Evolutionary conservation across 2,329 filamentous ascomycete genomes (phyloP).

Genomic region (Xylariaceae sp.): DNA sequence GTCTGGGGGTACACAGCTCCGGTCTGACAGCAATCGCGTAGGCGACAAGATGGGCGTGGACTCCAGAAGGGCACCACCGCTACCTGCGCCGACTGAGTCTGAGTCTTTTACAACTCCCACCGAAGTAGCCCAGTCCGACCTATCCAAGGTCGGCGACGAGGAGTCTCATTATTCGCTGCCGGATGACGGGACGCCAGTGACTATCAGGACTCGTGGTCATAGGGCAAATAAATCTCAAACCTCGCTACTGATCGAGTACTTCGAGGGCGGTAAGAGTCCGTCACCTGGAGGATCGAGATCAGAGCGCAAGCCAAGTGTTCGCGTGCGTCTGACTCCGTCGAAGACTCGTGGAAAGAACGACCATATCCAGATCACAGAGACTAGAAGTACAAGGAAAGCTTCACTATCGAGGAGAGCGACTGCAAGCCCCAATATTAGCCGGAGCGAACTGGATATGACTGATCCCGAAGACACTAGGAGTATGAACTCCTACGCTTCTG

Average conservation of each 20-base stretch:
- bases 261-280: conserved; percentile 76
- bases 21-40: conserved; percentile 26
- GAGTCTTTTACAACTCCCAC: conserved; percentile 67
- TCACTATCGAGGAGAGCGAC: conserved; percentile 54
- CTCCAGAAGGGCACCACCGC: conserved; percentile 65
- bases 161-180: conserved; percentile 81
- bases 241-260: conserved; percentile 92
- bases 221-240: conserved; percentile 75
- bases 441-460: conserved; percentile 60
- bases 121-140: conserved; percentile 68
- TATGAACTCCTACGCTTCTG: conserved; percentile 77
- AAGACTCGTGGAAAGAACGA: conserved; percentile 70
- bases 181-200: conserved; percentile 89
- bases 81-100: conserved; percentile 82
- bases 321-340: conserved; percentile 80
- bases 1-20: conserved; percentile 31
- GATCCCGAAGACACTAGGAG: conserved; percentile 69
- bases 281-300: conserved; percentile 56
- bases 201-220: conserved; percentile 79
- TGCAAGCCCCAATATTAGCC: conserved; percentile 60
- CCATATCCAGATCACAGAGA: conserved; percentile 86
- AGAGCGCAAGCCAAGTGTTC: conserved; percentile 81
- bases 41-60: conserved; percentile 61
- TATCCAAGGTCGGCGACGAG: conserved; percentile 71
- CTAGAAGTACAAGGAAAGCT: conserved; percentile 73